Percentiles rank a stretch among this genome's conserved stretches.
phyloP scores from a whole-genome alignment of 2,329 filamentous ascomycete genomes.

The Penicillium sclerotiorum region DNA sequence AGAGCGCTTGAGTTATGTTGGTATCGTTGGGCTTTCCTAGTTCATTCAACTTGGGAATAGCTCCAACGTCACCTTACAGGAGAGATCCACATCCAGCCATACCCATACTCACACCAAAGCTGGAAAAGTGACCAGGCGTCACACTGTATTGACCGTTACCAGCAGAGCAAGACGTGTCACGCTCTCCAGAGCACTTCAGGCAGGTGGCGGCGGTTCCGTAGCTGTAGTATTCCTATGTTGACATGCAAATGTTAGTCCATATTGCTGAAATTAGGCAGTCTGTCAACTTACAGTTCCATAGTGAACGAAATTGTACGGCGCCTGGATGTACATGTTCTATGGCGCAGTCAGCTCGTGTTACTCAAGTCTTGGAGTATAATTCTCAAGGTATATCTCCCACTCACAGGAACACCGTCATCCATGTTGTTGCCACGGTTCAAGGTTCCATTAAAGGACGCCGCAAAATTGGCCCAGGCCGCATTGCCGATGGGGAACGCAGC shows the following conservation, averaged over 20 bases:
- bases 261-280: background rate
- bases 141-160: conserved; percentile 28
- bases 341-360: conserved; percentile 1
- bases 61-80: too few relatives aligned
- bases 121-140: conserved; percentile 27
- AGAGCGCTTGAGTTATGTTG: too few relatives aligned
- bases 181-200: conserved; percentile 27
- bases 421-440: conserved; percentile 32
- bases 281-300: conserved; percentile 28
- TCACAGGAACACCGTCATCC: conserved; percentile 31
- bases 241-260: background rate
- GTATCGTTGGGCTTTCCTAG: too few relatives aligned
- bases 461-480: conserved; percentile 28
- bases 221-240: conserved; percentile 31
- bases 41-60: too few relatives aligned
- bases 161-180: conserved; percentile 30
- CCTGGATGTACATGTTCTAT: conserved; percentile 31
- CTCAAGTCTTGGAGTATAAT: too few relatives aligned
- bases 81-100: conserved; percentile 20
- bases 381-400: conserved; percentile 4
- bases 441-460: conserved; percentile 24
- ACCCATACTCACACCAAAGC: conserved; percentile 27
- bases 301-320: conserved; percentile 27
- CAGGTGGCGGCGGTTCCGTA: conserved; percentile 18
- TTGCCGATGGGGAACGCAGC: conserved; percentile 39